Percentiles rank a stretch among this genome's conserved stretches.
phyloP scores from a whole-genome alignment of 1,284 basidiomycete genomes.

The Testicularia cyperi region DNA sequence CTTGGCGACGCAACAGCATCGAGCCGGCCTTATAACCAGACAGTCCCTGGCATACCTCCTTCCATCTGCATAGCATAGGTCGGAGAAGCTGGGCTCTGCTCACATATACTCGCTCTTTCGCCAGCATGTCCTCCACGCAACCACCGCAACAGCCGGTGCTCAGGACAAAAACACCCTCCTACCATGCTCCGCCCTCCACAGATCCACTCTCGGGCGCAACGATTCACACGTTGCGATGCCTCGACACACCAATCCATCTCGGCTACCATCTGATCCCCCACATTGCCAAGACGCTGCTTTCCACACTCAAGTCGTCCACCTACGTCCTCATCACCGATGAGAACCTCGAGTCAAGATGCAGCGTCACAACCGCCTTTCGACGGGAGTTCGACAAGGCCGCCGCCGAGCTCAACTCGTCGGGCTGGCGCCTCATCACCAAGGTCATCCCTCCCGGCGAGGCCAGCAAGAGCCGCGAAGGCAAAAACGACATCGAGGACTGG shows the following conservation, averaged over 20 bases:
- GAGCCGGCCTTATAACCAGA: too few relatives aligned
- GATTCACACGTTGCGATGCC: conserved; percentile 52
- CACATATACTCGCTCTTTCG: too few relatives aligned
- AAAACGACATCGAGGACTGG: conserved; percentile 92
- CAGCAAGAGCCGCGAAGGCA: conserved; percentile 85
- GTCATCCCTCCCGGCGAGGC: conserved; percentile 87
- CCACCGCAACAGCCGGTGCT: conserved; percentile 26
- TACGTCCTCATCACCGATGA: conserved; percentile 94
- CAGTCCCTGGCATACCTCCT: too few relatives aligned
- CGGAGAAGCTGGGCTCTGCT: too few relatives aligned
- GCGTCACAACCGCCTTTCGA: conserved; percentile 60
- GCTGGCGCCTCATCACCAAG: conserved; percentile 74
- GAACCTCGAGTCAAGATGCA: conserved; percentile 67
- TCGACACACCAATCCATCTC: conserved; percentile 55
- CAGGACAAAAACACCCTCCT: conserved; percentile 53
- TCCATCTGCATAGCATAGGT: too few relatives aligned
- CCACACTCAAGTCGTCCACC: conserved; percentile 76
- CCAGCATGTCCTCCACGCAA: conserved; percentile 14
- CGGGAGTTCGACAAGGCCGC: conserved; percentile 47
- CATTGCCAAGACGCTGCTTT: conserved; percentile 69
- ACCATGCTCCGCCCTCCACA: conserved; percentile 53
- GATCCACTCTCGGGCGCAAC: conserved; percentile 47
- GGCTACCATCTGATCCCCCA: conserved; percentile 58
- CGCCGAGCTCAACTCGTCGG: conserved; percentile 47
- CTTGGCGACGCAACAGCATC: too few relatives aligned